Conservation (phyloP, 805 yeast species). For the Saccharomyces jurei region DNA sequence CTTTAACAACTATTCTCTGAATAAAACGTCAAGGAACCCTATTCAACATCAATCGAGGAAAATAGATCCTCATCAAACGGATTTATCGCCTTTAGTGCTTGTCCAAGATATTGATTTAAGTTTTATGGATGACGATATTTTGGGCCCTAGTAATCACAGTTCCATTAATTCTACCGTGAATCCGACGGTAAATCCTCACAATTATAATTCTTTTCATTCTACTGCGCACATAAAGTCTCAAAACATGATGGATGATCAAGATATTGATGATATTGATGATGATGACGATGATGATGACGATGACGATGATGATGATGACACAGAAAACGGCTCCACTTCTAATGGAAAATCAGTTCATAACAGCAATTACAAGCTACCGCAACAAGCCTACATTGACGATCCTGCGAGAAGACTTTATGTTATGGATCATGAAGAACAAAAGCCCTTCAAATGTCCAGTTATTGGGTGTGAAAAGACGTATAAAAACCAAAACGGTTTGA, state of each 20-base stretch:
- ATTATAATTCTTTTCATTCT: slow-evolving; percentile 1
- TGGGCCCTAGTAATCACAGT: slow-evolving; percentile 9
- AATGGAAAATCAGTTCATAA: slow-evolving; percentile 4
- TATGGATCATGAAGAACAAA: slow-evolving; percentile 82
- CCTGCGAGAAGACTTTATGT: slow-evolving; percentile 93
- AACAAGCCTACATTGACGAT: slow-evolving; percentile 81
- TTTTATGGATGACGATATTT: slow-evolving; percentile 19
- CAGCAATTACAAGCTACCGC: slow-evolving; percentile 1
- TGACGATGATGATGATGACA: slow-evolving; percentile 15
- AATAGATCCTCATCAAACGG: background rate
- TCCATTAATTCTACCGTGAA: slow-evolving; percentile 6
- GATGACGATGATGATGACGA: slow-evolving; percentile 17
- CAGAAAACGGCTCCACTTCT: slow-evolving; percentile 2
- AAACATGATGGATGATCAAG: background rate
- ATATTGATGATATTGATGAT: background rate
- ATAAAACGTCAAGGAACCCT: background rate
- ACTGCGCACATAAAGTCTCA: slow-evolving; percentile 1
- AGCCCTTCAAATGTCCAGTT: slow-evolving; percentile 96
- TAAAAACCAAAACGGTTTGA: slow-evolving; percentile 94
- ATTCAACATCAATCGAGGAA: background rate
- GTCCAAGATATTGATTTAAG: slow-evolving; percentile 15
- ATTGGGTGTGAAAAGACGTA: slow-evolving; percentile 96
- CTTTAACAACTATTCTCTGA: background rate
- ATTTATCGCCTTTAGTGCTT: background rate
- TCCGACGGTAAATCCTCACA: slow-evolving; percentile 4